Base-by-base conservation (phyloP, 2,329 filamentous ascomycete genomes). In the Epicoccum nigrum region DNA sequence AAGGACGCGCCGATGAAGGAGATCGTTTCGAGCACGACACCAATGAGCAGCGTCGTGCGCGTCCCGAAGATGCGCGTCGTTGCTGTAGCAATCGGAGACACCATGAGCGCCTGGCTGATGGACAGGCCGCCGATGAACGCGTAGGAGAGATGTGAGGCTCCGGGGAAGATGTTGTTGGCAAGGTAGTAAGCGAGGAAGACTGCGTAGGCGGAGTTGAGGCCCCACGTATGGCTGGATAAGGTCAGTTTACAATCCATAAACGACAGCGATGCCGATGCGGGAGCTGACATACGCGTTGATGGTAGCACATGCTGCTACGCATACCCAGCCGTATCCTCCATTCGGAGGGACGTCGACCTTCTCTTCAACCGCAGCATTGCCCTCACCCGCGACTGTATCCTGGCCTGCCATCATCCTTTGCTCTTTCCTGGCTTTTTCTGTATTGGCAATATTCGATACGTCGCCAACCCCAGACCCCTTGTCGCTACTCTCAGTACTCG, bases 81-180 rank as follows among this genome's bases (percentile, higher is more conserved):
- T 7, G 81, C 69, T 0, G 87, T 91, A 4, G 84, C 86, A 1
- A 90, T 27, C 0, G 89, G 89, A 0, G 88, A 88, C 21, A 89
- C 74, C 7, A 90, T 69, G 52, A 92, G 78, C 1, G 87, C 87
- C 73, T 75, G 79, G 1, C 84, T 85, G 34, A 89, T 83, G 23
- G 84, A 87, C 0, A 90, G 76, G 0, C 86, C 86, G 21, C 89
- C 89, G n/a, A 93, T 81, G 67, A 93, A 92, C 32, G 89, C 89
- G 70, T 87, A 92, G 5, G 86, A 80, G 2, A 92, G 79, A 2
- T 82, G 74, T 0, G 83, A 84, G 2, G 87, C 82, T 12, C 82
- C 83, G 0, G 84, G 81, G 56, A 88, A 91, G 17, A 80, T 78
- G 44, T 85, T 76, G 40, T 81, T 81, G 15, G 79, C 76, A 48